Percentiles rank a stretch among this genome's conserved stretches.
Evolutionary conservation across 2,329 filamentous ascomycete species (phyloP).

Genomic region (Trichoderma polysporum): DNA sequence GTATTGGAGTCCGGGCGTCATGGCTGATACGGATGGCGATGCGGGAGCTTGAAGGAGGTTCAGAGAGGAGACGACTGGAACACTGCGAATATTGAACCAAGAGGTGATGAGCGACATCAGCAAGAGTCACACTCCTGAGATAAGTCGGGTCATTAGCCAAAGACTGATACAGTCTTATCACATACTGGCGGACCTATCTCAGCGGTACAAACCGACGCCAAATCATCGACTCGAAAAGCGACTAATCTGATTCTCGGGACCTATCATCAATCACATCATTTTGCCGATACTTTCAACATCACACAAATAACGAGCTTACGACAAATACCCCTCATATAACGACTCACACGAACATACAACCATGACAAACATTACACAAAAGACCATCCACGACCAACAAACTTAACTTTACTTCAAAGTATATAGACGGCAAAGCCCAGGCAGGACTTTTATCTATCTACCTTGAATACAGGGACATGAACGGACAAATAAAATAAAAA

Average conservation of each 20-base stretch:
- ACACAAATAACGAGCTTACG: background rate
- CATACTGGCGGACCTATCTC: background rate
- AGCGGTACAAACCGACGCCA: background rate
- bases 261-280: background rate
- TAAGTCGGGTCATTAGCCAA: background rate
- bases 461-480: constrained; percentile 4
- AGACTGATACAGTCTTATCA: background rate
- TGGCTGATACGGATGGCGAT: constrained; percentile 47
- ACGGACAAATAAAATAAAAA: background rate
- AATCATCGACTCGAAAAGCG: background rate
- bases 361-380: background rate
- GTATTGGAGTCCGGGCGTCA: constrained; percentile 87
- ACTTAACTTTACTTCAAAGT: background rate
- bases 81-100: background rate
- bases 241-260: background rate
- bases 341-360: background rate
- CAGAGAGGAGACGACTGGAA: background rate
- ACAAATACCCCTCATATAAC: background rate
- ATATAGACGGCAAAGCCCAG: constrained; percentile 3
- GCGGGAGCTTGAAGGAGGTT: background rate
- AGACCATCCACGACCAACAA: background rate
- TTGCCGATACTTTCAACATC: background rate
- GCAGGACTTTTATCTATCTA: constrained; percentile 1
- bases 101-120: background rate
- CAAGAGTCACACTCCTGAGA: background rate